phyloP scores from a whole-genome alignment of 2,329 filamentous ascomycete genomes.

The Venturia effusa region DNA sequence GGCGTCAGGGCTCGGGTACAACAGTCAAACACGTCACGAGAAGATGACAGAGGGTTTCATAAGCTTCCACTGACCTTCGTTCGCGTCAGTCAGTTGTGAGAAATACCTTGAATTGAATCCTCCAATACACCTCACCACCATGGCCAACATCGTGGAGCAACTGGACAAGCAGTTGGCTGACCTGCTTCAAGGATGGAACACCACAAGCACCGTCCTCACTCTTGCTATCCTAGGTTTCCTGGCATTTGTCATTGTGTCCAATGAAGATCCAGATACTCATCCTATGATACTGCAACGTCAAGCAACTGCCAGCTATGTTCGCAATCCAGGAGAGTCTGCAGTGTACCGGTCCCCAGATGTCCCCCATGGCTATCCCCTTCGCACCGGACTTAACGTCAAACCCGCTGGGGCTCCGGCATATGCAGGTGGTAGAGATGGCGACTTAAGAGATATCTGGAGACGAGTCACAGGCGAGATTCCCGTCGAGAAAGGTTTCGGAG shows the following conservation, averaged over 20 bases:
- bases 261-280: constrained; percentile 78
- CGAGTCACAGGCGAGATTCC: constrained; percentile 54
- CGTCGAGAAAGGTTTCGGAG: constrained; percentile 49
- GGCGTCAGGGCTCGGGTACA: too few relatives aligned
- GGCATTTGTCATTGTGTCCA: constrained; percentile 58
- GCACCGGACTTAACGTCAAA: constrained; percentile 54
- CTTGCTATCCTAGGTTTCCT: constrained; percentile 56
- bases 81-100: not conserved
- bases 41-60: not conserved
- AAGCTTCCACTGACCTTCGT: not conserved
- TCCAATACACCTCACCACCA: not conserved
- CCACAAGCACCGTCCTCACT: constrained; percentile 63
- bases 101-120: not conserved
- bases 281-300: constrained; percentile 84
- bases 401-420: constrained; percentile 71
- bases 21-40: not conserved
- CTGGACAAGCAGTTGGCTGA: constrained; percentile 61
- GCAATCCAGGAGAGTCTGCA: constrained; percentile 76
- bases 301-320: constrained; percentile 63
- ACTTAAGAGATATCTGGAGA: constrained; percentile 85
- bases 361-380: constrained; percentile 57
- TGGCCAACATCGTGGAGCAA: constrained; percentile 9
- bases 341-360: constrained; percentile 74
- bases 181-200: constrained; percentile 70
- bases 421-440: constrained; percentile 72